Evolutionary conservation across 2,329 filamentous ascomycete genomes (phyloP), one percentile per base, ranked within the genome.

Genomic region (Epicoccum sorghinum): DNA sequence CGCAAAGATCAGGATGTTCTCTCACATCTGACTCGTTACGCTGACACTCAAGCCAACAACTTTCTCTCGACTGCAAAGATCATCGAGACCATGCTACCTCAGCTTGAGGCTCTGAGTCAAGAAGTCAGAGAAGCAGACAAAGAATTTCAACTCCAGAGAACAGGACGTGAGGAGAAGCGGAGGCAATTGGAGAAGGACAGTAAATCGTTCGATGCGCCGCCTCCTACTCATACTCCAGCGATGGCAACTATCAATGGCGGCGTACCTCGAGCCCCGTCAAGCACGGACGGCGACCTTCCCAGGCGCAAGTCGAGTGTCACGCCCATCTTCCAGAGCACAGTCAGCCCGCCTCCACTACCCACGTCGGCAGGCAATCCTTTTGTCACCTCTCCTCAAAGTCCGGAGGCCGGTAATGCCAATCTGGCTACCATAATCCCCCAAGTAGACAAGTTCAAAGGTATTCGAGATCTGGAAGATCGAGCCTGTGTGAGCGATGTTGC

Each of bases 1-100:
- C 88, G 95, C 59, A 99, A 98, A 73, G 95, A 99, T 68, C 95
- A 98, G 70, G 95, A 99, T 73, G 90, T 99, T 4, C 77, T 99
- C 27, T 98, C 93, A 1, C 90, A 97, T 70, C 82, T 99, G 29
- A 99, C 95, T 1, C 93, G 89, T 71, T 99, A 93, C 72, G 96
- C 96, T 8, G 92, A 96, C 71, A 86, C 89, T 3, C 95, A 99
- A 71, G 91, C 95, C 13, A 88, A 86, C 66, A 88, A 85, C 55
- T 98, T 96, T 68, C 80, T 98, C 47, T 79, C 84, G 1, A 89
- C 93, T 0, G 89, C 93, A 10, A 93, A 93, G 75, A 96, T 89
- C 74, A 88, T 99, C 44, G 93, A 96, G 61, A 85, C 83, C 22
- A 86, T 96, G 76, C 80, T 96, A 14, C 95, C 95, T 0, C 91